Conservation (phyloP, 2,329 filamentous ascomycete genomes). For the Fusarium bulbicola region DNA sequence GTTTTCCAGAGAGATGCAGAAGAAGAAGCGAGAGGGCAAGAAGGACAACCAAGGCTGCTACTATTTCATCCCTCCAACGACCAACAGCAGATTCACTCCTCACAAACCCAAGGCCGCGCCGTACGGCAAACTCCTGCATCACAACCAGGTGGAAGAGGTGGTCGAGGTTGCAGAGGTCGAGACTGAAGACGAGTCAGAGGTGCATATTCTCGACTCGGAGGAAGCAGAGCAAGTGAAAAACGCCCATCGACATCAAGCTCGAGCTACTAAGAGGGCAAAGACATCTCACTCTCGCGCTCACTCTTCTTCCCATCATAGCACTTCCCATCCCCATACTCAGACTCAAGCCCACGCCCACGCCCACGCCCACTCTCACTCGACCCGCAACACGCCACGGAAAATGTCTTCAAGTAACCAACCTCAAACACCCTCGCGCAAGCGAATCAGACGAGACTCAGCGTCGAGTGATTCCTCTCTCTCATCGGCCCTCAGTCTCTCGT, state of each 20-base stretch:
- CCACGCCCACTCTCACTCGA: constrained; percentile 32
- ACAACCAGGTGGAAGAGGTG: constrained; percentile 41
- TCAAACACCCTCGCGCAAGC: constrained; percentile 50
- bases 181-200: constrained; percentile 6
- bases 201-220: constrained; percentile 14
- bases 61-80: constrained; percentile 63
- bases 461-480: constrained; percentile 57
- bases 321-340: constrained; percentile 7
- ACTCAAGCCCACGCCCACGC: constrained; percentile 24
- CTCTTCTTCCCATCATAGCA: constrained; percentile 20
- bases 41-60: constrained; percentile 61
- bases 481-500: constrained; percentile 51
- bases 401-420: constrained; percentile 39
- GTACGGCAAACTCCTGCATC: constrained; percentile 57
- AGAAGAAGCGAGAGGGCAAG: constrained; percentile 67
- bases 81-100: constrained; percentile 53
- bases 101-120: constrained; percentile 60
- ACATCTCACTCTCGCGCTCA: constrained; percentile 41
- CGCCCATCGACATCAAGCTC: constrained; percentile 21
- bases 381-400: constrained; percentile 41
- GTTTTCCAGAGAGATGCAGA: constrained; percentile 60
- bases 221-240: constrained; percentile 14
- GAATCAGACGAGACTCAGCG: constrained; percentile 48
- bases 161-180: constrained; percentile 19
- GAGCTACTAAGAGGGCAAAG: constrained; percentile 51